Evolutionary conservation across 208 protist genomes (phyloP), one percentile per base, ranked within the genome.

Genomic region (Leishmania mexicana): DNA sequence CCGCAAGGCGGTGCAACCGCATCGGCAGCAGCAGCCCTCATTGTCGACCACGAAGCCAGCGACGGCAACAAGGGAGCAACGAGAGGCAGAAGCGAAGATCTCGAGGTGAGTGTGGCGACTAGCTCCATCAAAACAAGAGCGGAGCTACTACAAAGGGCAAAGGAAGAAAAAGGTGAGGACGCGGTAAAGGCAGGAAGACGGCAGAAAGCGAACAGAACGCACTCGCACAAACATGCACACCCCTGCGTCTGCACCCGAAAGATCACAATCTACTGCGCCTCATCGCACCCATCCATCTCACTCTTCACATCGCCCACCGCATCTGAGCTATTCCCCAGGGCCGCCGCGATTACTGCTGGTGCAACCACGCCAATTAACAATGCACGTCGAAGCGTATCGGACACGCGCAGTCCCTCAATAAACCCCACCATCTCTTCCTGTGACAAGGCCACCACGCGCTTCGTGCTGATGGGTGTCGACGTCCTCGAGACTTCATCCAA

Each of bases 311-410:
- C 57, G 40, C 42, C 57, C 3, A 7, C 38, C 21, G 54, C n/a
- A 5, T 3, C 75, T 19, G 57, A 38, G 75, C 38, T 67, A 24
- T 76, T 38, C 35, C 31, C 73, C 17, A 35, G 28, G 42, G 64
- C 45, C 47, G 47, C 62, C 11, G 73, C 47, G 2, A 64, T 54
- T 28, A 54, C 51, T 3, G 76, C 24, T 51, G 45, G 6, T 53
- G 62, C n/a, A 35, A 19, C 64, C 19, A 82, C 81, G 40, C 85
- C 85, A 13, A 88, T 64, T 53, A 88, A 38, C 53, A 88, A 64
- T 10, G 82, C 85, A 8, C 51, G 49, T 10, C 79, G 74, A 24
- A 89, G 83, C 17, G 57, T 31, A 24, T 87, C 75, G 2, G 86
- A 83, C 2, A 89, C 77, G 45, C 57, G n/a, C 67, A 85, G 67